Conservation (phyloP, 208 protist genomes). For the Kentomonas sorsogonicus region DNA sequence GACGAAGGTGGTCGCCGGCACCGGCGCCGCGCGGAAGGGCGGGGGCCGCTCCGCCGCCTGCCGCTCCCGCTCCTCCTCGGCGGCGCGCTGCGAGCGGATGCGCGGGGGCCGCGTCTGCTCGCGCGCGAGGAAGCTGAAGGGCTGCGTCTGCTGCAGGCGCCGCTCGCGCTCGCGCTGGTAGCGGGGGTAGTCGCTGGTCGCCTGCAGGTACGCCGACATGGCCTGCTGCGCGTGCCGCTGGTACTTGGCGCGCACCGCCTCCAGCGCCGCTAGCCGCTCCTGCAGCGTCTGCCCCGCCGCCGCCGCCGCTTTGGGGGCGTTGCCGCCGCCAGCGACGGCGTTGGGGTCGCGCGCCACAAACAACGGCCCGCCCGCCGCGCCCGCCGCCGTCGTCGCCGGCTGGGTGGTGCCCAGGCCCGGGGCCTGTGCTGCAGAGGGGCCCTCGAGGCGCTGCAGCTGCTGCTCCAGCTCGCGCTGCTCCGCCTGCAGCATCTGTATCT, state of each 20-base stretch:
- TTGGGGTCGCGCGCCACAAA: background rate
- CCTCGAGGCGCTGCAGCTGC: background rate
- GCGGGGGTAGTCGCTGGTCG: conserved; percentile 34
- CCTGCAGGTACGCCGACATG: conserved; percentile 48
- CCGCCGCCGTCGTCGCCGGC: background rate
- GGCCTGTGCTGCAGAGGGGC: background rate
- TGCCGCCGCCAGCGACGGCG: background rate
- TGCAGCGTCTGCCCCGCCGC: background rate
- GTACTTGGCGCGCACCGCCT: conserved; percentile 48
- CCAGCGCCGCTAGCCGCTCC: conserved; percentile 35
- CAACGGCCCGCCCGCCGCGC: background rate
- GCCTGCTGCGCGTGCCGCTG: conserved; percentile 32
- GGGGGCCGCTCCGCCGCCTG: conserved; percentile 17
- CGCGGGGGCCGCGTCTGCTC: conserved; percentile 37
- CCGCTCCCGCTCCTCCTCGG: conserved; percentile 20
- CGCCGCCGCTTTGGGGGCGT: background rate
- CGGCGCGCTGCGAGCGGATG: conserved; percentile 36
- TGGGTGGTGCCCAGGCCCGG: background rate
- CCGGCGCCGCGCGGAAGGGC: conserved; percentile 48
- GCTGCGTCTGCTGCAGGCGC: conserved; percentile 22
- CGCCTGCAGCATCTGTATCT: background rate
- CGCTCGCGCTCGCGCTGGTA: conserved; percentile 50
- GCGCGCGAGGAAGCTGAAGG: conserved; percentile 65
- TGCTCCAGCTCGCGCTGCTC: background rate
- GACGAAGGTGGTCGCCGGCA: conserved; percentile 83